Conservation (phyloP, 176 grass and related monocot genomes). For the Triticum urartu region DNA sequence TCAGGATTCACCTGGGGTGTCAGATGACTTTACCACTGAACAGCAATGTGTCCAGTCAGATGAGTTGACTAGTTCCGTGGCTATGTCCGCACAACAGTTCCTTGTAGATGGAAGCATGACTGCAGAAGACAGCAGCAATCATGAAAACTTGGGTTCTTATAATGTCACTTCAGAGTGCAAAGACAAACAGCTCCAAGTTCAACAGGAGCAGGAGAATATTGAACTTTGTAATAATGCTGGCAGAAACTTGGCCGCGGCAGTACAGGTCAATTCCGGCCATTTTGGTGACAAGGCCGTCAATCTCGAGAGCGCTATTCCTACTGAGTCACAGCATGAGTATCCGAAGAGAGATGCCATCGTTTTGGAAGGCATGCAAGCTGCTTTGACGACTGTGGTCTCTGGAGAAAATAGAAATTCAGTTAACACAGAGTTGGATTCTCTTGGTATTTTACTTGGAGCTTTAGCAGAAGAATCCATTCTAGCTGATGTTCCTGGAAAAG, state of each 20-base stretch:
- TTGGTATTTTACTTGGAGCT: conserved; percentile 59
- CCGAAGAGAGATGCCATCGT: background rate
- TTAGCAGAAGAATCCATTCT: conserved; percentile 41
- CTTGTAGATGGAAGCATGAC: conserved; percentile 10
- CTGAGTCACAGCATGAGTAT: conserved; percentile 18
- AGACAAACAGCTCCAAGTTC: conserved; percentile 33
- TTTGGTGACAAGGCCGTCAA: background rate
- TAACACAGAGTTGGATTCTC: conserved; percentile 17
- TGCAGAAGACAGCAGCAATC: conserved; percentile 26
- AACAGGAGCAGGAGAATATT: conserved; percentile 7
- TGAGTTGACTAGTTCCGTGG: conserved; percentile 29
- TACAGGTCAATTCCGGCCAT: background rate
- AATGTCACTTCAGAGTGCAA: conserved; percentile 21
- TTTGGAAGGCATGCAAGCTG: background rate
- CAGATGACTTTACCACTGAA: conserved; percentile 27
- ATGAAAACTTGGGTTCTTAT: background rate
- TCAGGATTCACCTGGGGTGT: conserved; percentile 15
- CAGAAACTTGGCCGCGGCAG: background rate
- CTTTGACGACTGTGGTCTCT: background rate
- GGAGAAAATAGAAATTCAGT: conserved; percentile 11
- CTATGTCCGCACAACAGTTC: conserved; percentile 33
- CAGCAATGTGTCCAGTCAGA: conserved; percentile 15
- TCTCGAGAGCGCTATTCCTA: background rate
- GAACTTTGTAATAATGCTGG: conserved; percentile 10
- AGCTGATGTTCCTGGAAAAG: conserved; percentile 32